Conservation (phyloP, 2,329 filamentous ascomycete species). For the Periconia macrospinosa region DNA sequence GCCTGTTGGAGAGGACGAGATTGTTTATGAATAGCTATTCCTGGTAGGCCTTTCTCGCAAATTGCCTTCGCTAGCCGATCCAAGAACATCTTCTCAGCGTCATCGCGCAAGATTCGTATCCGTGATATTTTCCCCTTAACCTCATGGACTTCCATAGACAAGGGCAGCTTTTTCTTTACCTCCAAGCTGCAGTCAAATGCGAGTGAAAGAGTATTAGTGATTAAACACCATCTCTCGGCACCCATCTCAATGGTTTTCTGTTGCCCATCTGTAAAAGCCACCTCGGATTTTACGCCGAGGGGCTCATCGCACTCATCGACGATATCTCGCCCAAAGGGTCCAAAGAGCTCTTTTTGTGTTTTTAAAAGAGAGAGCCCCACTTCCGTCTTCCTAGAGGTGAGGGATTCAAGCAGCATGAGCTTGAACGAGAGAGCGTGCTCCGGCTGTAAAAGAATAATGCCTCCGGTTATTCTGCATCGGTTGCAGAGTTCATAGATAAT, state of each 20-base stretch:
- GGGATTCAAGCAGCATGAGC: conserved; percentile 60
- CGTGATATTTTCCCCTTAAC: conserved; percentile 42
- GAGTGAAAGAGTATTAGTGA: conserved; percentile 57
- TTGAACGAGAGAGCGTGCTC: conserved; percentile 67
- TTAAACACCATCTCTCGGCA: conserved; percentile 59
- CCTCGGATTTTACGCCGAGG: conserved; percentile 62
- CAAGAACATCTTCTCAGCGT: conserved; percentile 39
- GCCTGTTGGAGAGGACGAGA: conserved; percentile 26
- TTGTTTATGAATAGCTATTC: conserved; percentile 39
- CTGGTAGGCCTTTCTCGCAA: conserved; percentile 48
- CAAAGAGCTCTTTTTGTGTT: conserved; percentile 49
- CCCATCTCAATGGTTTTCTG: conserved; percentile 56
- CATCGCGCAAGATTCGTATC: conserved; percentile 50
- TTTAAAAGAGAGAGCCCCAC: conserved; percentile 43
- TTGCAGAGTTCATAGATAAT: conserved; percentile 45
- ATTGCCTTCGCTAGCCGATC: conserved; percentile 38
- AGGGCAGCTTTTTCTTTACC: conserved; percentile 35
- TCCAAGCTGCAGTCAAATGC: conserved; percentile 36
- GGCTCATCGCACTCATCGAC: conserved; percentile 69
- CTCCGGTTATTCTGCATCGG: conserved; percentile 54
- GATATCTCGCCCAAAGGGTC: conserved; percentile 54
- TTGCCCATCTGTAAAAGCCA: conserved; percentile 64
- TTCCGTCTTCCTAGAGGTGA: conserved; percentile 31
- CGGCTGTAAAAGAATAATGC: conserved; percentile 63
- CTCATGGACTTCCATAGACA: conserved; percentile 49